phyloP scores from a whole-genome alignment of 768 basidiomycete species.

The Collybiopsis luxurians region DNA sequence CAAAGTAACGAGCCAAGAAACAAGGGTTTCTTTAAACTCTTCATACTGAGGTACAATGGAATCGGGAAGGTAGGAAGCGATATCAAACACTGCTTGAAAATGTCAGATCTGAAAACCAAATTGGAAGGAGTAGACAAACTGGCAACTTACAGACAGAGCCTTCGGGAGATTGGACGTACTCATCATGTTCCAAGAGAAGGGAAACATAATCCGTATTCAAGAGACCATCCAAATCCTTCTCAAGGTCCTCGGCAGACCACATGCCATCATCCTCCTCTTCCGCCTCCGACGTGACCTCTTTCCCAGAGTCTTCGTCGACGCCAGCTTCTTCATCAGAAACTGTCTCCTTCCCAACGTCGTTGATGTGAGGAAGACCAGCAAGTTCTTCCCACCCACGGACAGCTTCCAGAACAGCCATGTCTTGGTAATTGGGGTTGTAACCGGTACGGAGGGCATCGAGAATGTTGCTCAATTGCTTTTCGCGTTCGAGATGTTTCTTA shows the following conservation, averaged over 20 bases:
- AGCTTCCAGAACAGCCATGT: constrained; percentile 97
- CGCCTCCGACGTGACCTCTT: constrained; percentile 32
- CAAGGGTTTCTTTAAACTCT: constrained; percentile 53
- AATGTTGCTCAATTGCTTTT: constrained; percentile 79
- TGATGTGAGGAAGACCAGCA: constrained; percentile 68
- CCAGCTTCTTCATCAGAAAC: constrained; percentile 30
- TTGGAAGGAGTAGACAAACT: no score
- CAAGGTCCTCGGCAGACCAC: constrained; percentile 61
- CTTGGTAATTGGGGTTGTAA: constrained; percentile 99
- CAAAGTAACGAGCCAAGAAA: constrained; percentile 61
- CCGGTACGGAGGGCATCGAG: constrained; percentile 75
- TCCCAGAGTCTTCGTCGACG: constrained; percentile 28
- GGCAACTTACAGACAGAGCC: constrained; percentile 53
- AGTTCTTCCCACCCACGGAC: constrained; percentile 90
- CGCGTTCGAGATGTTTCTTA: constrained; percentile 68
- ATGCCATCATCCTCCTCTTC: constrained; percentile 55
- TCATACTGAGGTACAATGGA: constrained; percentile 72
- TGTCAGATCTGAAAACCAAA: neutral
- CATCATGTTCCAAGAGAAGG: constrained; percentile 76
- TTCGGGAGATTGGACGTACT: constrained; percentile 50
- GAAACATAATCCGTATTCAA: constrained; percentile 68
- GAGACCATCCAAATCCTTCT: constrained; percentile 53
- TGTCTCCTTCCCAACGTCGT: constrained; percentile 57
- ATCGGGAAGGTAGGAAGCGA: constrained; percentile 86
- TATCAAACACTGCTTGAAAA: constrained; percentile 63